Percentiles rank a stretch among this genome's conserved stretches.
These are phyloP conservation scores for Sarocladiaceae sp. DNA, from an alignment of 2,329 filamentous ascomycete genomes.

Conservation along the genomic window DNA sequence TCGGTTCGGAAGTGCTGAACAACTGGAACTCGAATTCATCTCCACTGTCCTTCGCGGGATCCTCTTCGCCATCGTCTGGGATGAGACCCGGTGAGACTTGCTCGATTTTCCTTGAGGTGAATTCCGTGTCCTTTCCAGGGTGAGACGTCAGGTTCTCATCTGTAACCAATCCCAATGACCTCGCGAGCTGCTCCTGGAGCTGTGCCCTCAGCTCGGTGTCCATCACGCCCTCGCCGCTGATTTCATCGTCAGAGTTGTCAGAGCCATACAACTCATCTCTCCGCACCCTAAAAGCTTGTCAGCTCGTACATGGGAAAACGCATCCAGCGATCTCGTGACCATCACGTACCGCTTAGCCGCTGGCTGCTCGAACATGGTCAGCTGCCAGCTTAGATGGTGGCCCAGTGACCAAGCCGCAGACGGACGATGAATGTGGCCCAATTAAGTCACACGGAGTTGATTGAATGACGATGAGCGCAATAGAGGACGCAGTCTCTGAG, in stretches of 20 bases:
- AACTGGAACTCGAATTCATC: slow-evolving; percentile 52
- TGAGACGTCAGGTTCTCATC: slow-evolving; percentile 5
- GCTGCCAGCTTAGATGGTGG: not conserved
- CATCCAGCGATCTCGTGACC: no score
- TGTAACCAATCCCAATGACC: slow-evolving; percentile 34
- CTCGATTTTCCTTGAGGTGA: not conserved
- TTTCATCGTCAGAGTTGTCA: slow-evolving; percentile 17
- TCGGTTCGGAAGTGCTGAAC: slow-evolving; percentile 40
- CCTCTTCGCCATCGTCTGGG: slow-evolving; percentile 14
- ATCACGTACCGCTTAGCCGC: slow-evolving; percentile 25
- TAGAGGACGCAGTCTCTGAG: no score
- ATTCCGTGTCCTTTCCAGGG: not conserved
- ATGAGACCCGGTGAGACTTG: no score
- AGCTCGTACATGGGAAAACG: not conserved
- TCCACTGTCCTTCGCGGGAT: slow-evolving; percentile 17
- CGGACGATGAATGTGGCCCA: no score
- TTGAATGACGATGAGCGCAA: no score
- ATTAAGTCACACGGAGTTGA: no score
- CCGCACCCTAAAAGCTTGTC: slow-evolving; percentile 37
- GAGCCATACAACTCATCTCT: slow-evolving; percentile 45
- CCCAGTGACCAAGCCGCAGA: no score
- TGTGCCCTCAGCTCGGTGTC: slow-evolving; percentile 34
- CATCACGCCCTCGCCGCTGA: slow-evolving; percentile 24
- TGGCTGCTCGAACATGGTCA: slow-evolving; percentile 44
- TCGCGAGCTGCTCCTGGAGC: slow-evolving; percentile 42